phyloP scores from a whole-genome alignment of 2,329 filamentous ascomycete species.

The Hymenoscyphus fructigenus region DNA sequence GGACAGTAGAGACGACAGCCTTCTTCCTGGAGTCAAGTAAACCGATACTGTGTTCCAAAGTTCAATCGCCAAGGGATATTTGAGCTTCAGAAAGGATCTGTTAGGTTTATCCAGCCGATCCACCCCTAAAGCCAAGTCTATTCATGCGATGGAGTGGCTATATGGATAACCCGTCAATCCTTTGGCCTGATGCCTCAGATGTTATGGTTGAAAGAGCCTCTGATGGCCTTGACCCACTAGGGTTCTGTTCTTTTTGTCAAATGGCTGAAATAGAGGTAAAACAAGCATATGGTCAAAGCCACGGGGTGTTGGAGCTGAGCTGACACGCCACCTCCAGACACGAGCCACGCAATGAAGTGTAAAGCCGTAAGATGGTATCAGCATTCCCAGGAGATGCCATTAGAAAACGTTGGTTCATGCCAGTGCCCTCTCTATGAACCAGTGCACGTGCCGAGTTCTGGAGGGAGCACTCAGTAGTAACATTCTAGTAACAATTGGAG shows the following conservation, averaged over 20 bases:
- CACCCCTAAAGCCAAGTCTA: background rate
- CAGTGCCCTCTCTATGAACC: no score
- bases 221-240: background rate
- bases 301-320: background rate
- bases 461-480: no score
- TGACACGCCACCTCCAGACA: background rate
- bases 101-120: no score
- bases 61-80: no score
- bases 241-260: no score
- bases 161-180: background rate
- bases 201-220: background rate
- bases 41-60: no score
- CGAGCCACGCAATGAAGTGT: background rate
- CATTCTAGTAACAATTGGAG: no score
- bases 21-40: background rate
- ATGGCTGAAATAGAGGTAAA: background rate
- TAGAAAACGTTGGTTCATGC: no score
- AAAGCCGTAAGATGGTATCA: background rate
- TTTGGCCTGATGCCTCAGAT: background rate
- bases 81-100: background rate
- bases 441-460: no score
- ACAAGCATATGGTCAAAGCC: background rate
- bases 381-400: no score
- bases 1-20: background rate
- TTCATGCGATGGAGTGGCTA: background rate